Conservation (phyloP, 148 eudicot genomes). For the Vaccinium vitisidaea region DNA sequence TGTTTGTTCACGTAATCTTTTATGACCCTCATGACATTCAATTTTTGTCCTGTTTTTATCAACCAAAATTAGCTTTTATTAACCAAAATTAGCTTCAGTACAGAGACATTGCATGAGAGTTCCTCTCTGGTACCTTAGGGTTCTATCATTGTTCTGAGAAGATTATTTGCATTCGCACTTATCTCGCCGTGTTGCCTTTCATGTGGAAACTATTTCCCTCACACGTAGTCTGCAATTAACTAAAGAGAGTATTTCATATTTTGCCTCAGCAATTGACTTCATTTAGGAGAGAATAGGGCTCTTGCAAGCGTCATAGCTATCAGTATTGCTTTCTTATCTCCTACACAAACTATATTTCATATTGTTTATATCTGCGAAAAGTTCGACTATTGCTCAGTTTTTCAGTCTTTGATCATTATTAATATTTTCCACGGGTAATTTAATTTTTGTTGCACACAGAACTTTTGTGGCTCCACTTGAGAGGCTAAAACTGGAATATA, state of each 20-base stretch:
- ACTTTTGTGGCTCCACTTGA: conserved; percentile 98
- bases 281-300: not conserved
- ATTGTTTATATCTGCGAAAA: not conserved
- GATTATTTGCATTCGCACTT: not conserved
- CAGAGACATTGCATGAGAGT: not conserved
- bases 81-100: not conserved
- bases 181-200: not conserved
- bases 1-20: not conserved
- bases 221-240: not conserved
- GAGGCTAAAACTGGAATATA: conserved; percentile 91
- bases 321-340: not conserved
- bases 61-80: not conserved
- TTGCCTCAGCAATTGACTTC: not conserved
- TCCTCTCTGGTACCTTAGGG: not conserved
- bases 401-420: not conserved
- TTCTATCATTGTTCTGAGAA: not conserved
- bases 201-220: not conserved
- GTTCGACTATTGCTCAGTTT: not conserved
- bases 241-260: not conserved
- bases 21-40: not conserved
- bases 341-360: not conserved
- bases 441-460: conserved; percentile 40
- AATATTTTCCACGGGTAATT: not conserved
- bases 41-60: not conserved
- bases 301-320: not conserved